A percentile compares a stretch with the other conserved stretches of the same genome.
phyloP scores from a whole-genome alignment of 2,329 filamentous ascomycete genomes.

The Ophiostoma perfectum region DNA sequence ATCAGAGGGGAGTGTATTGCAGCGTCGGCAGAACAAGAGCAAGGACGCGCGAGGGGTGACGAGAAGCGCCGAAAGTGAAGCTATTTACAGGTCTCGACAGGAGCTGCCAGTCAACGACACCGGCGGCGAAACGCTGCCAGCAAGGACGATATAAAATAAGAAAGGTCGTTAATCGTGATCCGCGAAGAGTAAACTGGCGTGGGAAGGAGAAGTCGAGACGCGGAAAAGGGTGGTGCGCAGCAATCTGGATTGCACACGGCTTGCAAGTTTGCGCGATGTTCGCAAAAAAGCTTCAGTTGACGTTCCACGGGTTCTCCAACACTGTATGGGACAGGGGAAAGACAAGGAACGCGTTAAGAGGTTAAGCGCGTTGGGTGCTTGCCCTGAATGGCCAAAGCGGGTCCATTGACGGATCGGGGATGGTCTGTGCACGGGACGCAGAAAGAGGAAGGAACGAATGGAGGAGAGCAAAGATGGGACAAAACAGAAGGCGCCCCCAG shows the following conservation, averaged over 20 bases:
- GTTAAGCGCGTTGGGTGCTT: constrained; percentile 22
- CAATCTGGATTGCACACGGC: background rate
- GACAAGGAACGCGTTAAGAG: constrained; percentile 25
- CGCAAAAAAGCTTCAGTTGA: constrained; percentile 12
- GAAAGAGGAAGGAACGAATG: constrained; percentile 16
- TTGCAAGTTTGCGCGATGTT: constrained; percentile 19
- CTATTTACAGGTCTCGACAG: constrained; percentile 4
- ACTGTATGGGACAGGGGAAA: background rate
- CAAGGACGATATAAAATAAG: background rate
- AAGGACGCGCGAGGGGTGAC: background rate
- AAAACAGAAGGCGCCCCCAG: constrained; percentile 4
- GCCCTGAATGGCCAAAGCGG: background rate
- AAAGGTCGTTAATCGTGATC: background rate
- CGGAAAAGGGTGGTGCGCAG: constrained; percentile 7
- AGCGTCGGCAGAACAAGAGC: background rate
- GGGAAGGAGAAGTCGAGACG: background rate
- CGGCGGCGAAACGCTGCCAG: background rate
- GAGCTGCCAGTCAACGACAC: background rate
- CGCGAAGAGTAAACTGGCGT: background rate
- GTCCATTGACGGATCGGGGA: constrained; percentile 13
- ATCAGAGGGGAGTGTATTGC: background rate
- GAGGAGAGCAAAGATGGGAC: constrained; percentile 8
- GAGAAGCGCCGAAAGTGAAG: background rate
- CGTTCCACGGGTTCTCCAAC: background rate
- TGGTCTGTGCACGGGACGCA: constrained; percentile 15